Conservation (phyloP, 2,329 filamentous ascomycete genomes). For the Nothophaeocryptopus gaeumannii region DNA sequence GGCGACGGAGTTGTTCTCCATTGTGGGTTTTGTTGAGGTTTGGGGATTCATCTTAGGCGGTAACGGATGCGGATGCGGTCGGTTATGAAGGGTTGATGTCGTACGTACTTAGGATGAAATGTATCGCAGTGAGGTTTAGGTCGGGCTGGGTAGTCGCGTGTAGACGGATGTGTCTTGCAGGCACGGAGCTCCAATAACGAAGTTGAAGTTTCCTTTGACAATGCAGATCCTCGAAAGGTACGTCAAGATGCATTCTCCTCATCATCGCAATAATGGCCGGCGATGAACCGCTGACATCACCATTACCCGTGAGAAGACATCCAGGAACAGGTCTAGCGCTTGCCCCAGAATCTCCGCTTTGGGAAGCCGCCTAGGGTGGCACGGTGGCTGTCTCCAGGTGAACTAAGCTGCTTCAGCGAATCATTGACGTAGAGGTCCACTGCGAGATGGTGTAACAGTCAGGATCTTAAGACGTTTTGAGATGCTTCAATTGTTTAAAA, state of each 20-base stretch:
- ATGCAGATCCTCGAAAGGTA: too few relatives aligned
- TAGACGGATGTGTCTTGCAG: background rate
- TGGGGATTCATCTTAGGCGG: conserved; percentile 15
- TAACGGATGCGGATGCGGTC: conserved; percentile 5
- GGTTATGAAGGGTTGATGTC: background rate
- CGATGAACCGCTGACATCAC: conserved; percentile 13
- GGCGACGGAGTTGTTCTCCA: conserved; percentile 25
- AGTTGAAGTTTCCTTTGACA: background rate
- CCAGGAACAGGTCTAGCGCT: conserved; percentile 11
- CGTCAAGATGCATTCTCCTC: background rate
- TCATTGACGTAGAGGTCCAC: too few relatives aligned
- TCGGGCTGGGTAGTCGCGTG: background rate
- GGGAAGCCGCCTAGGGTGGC: too few relatives aligned
- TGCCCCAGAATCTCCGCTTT: too few relatives aligned
- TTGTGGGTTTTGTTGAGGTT: conserved; percentile 24
- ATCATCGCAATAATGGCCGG: conserved; percentile 6
- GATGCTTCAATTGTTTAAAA: too few relatives aligned
- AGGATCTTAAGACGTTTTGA: too few relatives aligned
- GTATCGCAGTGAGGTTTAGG: background rate
- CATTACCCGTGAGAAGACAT: conserved; percentile 8
- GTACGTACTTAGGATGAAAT: background rate
- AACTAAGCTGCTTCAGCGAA: too few relatives aligned
- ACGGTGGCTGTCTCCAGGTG: too few relatives aligned
- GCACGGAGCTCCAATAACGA: conserved; percentile 1
- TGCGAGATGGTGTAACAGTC: too few relatives aligned